Base-by-base conservation (phyloP, 2,329 filamentous ascomycete species). In the Aspergillus quadricinctus region DNA sequence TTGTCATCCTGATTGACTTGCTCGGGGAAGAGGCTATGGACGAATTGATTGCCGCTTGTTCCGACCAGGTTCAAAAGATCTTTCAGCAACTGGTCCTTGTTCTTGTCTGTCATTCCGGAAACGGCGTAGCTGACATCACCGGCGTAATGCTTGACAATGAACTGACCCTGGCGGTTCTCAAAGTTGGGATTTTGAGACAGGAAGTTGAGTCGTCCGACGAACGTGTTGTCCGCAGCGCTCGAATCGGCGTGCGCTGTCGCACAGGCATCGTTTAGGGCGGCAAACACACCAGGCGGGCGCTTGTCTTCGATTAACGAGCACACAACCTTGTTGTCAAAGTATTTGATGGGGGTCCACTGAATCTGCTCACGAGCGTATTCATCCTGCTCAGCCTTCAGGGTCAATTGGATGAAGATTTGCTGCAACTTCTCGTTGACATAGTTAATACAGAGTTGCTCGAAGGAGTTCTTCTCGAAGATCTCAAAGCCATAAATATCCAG, bases 371-470 rank as follows among this genome's bases (percentile, higher is more conserved):
- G 83, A 17, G 89, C 91, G 69, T 99, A 99, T 73, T 99, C 94
- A 66, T 99, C 94, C 77, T 99, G 94, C 73, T 99, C 94, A 0
- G 94, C 88, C 79, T 96, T 96, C 60, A 99, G 77, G 0, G 94
- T 99, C 66, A 99, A 80, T 75, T 99, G 94, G 65, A 99, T 99
- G 72, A 99, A 99, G 68, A 99, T 97, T 71, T 99, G 94, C 76
- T 99, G 94, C 56, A 99, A 80, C 76, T 99, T 99, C 77, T 99
- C 94, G 75, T 99, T 99, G 70, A 97, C 95, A 70, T 97, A 99
- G 79, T 99, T 99, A 82, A 99, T 99, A 77, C 94, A 99, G 7
- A 99, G 84, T 76, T 99, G 94, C 74, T 99, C 94, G 68, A 99
- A 99, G 63, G 90, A 97, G 79, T 99, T 99, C 78, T 93, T 94